These are phyloP conservation scores for Eucalyptus marginata DNA, from an alignment of 345 rosid species.

Conservation along the genomic window DNA sequence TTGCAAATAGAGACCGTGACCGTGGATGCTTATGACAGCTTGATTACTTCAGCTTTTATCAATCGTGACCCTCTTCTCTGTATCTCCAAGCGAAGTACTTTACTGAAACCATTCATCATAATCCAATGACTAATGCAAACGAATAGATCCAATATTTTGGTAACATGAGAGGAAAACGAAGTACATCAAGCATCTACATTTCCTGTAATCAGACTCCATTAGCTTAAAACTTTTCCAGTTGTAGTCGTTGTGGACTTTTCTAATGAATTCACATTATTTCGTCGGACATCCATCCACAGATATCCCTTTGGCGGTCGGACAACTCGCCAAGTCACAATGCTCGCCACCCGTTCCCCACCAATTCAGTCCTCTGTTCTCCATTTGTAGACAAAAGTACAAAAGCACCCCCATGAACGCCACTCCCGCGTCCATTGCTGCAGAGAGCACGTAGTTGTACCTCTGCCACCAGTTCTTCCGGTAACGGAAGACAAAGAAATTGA, in stretches of 20 bases:
- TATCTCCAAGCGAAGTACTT: neutral
- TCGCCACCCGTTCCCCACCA: neutral
- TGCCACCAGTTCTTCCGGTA: conserved; percentile 79
- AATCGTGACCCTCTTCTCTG: neutral
- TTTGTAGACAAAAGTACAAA: neutral
- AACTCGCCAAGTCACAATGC: neutral
- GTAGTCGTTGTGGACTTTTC: neutral
- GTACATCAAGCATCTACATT: neutral
- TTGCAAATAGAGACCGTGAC: neutral
- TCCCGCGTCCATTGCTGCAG: conserved; percentile 1
- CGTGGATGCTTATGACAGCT: neutral
- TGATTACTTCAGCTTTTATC: neutral
- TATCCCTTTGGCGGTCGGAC: conserved; percentile 1
- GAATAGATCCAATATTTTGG: neutral
- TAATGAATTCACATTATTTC: neutral
- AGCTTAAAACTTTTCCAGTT: neutral
- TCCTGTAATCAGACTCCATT: neutral
- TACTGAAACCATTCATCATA: neutral
- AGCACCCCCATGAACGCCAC: neutral
- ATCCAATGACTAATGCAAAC: neutral
- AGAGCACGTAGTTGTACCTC: conserved; percentile 32
- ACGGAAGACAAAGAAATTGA: conserved; percentile 63
- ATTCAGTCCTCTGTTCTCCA: neutral
- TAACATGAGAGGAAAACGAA: neutral
- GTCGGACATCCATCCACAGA: neutral